Base-by-base conservation (phyloP, 2,329 filamentous ascomycete genomes). In the Coniochaeta pulveracea region DNA sequence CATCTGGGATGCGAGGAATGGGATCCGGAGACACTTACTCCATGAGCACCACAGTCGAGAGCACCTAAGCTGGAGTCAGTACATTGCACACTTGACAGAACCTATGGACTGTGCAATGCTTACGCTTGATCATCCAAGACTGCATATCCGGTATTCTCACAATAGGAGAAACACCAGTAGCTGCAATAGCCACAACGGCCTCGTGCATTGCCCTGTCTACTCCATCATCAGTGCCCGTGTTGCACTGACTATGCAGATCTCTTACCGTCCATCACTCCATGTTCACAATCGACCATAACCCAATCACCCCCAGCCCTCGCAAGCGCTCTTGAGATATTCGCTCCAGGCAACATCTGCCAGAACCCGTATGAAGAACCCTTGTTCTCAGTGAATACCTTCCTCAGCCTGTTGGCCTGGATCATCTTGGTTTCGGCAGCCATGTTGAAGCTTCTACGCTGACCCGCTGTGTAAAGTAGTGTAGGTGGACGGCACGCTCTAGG, bases 301-400 rank as follows among this genome's bases (percentile, higher is more conserved):
- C 77, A 81, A 47, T 82, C 77, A 2, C 77, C 63, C 1, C 75
- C 77, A 2, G 67, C 67, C 35, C 72, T 60, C 2, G 79, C 76
- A 30, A 84, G 57, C 12, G 65, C 52, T 34, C 74, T 63, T 5
- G 73, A 72, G 10, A 77, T 55, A 40, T 77, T 76, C 27, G 64
- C 60, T 0, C 72, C 70, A 0, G 74, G 73, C 34, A 78, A 54
- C 61, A 75, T 75, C 55, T 79, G 74, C 74, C 72, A 79, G 34
- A 69, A 59, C 4, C 74, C 74, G 43, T 75, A 58, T 31, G 68
- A 64, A 5, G 66, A 55, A 16, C 56, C 52, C 33, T 53, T 59
- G 33, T 58, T 62, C 40, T 64, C 58, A 16, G 52, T 45, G 38
- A 76, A 64, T n/a, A 60, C 60, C 36, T 57, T 58, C 46, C 60